Evolutionary conservation across 352 stramenopile species (phyloP), one percentile per base, ranked within the genome.

Genomic region (Globisporangium carolinianum): DNA sequence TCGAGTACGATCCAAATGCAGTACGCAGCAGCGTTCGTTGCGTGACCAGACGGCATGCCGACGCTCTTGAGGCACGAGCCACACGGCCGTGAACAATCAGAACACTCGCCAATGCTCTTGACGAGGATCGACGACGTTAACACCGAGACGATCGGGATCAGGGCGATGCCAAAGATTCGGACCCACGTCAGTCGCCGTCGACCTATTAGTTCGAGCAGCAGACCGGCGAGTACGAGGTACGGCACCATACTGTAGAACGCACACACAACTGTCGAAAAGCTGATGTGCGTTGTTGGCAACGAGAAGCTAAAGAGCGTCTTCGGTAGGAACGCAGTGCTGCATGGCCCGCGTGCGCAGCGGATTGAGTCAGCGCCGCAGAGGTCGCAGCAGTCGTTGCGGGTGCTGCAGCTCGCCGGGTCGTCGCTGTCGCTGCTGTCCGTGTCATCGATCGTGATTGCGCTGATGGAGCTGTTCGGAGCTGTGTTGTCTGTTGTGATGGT

Each of bases 241-340:
- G 75, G 75, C 51, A 86, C 75, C 58, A 79, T 78, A 32, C 75
- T 62, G 54, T 86, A 86, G 54, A 79, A 76, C 41, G 67, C 69
- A 51, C 77, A 76, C 11, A 72, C 64, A 55, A 79, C 62, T 53
- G 83, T 73, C 70, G 69, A 80, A 60, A 83, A 72, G 47, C 65
- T 63, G 18, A 79, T 54, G 35, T 42, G 51, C 18, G 76, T 39
- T 0, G 61, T 67, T 37, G 75, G 71, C 32, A 63, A 24, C 50
- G 69, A 82, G 61, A 79, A 69, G 65, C 72, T 83, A 65, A 86
- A 86, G 63, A 81, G 67, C 6, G 51, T 58, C 38, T 71, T 74
- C 8, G 71, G 68, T 35, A 83, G 5, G 51, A 72, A 59, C 55
- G 55, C 69, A 53, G 69, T 68, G 63, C 69, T 82, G 71, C 75